A percentile compares a stretch with the other conserved stretches of the same genome.
These are phyloP conservation scores for Scenedesmus sp. DNA, from an alignment of 163 green algal species.

Conservation along the genomic window DNA sequence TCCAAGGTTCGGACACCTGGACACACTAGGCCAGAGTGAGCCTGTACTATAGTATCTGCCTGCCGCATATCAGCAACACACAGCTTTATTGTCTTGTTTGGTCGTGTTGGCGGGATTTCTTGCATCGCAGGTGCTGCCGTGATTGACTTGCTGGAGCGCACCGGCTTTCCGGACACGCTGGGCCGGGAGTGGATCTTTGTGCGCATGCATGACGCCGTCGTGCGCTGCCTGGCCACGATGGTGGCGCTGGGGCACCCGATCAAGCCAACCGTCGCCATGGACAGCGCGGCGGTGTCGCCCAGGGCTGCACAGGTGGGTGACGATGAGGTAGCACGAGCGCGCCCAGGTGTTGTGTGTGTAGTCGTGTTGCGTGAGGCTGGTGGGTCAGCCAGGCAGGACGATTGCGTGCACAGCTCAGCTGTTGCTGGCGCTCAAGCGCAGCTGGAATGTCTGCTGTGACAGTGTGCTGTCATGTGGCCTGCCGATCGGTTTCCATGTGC, in stretches of 20 bases:
- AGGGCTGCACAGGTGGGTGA: not conserved
- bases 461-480: not conserved
- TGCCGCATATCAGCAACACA: too few species aligned
- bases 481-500: not conserved
- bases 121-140: constrained; percentile 57
- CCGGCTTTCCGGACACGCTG: constrained; percentile 58
- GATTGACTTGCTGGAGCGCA: constrained; percentile 68
- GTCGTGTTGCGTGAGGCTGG: not conserved
- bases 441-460: not conserved
- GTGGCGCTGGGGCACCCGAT: not conserved
- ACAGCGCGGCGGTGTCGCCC: constrained; percentile 29
- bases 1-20: too few species aligned
- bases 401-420: not conserved
- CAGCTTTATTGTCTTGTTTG: too few species aligned
- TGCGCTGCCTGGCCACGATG: constrained; percentile 2
- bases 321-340: too few species aligned
- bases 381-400: too few species aligned
- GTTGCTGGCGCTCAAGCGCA: too few species aligned
- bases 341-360: not conserved
- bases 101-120: too few species aligned
- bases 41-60: too few species aligned
- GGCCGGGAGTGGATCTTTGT: constrained; percentile 75
- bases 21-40: too few species aligned
- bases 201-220: constrained; percentile 70
- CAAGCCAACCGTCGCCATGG: not conserved